Evolutionary conservation across 2,329 filamentous ascomycete species (phyloP).

Genomic region (Dothistroma septosporum): DNA sequence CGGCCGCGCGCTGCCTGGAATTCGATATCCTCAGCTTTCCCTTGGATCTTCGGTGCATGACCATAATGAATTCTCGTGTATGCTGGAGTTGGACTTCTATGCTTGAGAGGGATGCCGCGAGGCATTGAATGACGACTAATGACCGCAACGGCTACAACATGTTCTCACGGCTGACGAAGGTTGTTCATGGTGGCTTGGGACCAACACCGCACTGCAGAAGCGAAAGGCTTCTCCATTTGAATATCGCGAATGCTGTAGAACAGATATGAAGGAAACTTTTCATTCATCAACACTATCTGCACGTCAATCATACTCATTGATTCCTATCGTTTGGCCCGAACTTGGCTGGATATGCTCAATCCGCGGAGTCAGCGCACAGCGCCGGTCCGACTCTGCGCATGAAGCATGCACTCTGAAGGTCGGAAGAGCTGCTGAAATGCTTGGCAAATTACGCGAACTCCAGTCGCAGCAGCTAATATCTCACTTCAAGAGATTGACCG

Average conservation of each 20-base stretch:
- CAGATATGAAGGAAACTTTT: not conserved
- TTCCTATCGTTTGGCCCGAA: not conserved
- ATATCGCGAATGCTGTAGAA: not conserved
- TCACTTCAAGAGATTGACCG: not conserved
- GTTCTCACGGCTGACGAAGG: not conserved
- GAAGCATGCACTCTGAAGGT: too few relatives aligned
- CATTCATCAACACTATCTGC: not conserved
- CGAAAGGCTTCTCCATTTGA: not conserved
- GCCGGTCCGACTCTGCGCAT: too few relatives aligned
- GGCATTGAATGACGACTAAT: constrained; percentile 10
- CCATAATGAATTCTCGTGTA: not conserved
- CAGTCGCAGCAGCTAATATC: not conserved
- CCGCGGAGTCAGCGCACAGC: too few relatives aligned
- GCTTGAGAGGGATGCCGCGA: constrained; percentile 10
- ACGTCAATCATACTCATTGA: not conserved
- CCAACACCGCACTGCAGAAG: not conserved
- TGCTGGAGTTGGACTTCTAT: not conserved
- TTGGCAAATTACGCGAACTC: not conserved
- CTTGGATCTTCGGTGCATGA: not conserved
- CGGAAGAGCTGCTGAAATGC: too few relatives aligned
- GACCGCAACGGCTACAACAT: constrained; percentile 4
- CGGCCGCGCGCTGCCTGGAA: too few relatives aligned
- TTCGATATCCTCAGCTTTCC: too few relatives aligned
- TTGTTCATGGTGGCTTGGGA: not conserved
- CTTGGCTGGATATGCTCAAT: too few relatives aligned